These are phyloP conservation scores for Trichoderma brevicompactum DNA, from an alignment of 2,329 filamentous ascomycete species.

Conservation along the genomic window DNA sequence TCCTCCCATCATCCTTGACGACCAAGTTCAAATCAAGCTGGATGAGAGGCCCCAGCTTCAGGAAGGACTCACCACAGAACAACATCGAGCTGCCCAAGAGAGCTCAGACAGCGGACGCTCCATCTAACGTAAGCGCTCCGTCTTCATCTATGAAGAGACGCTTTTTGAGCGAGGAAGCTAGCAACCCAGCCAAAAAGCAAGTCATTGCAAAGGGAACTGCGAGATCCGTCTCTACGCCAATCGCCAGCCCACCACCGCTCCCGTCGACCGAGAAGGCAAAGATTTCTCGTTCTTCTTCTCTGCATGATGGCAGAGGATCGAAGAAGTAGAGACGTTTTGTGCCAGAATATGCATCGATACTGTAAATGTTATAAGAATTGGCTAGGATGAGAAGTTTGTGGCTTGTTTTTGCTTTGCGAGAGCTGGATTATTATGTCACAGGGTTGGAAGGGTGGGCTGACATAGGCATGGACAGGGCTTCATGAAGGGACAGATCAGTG, in stretches of 20 bases:
- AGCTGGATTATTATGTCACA: constrained; percentile 9
- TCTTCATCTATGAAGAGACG: constrained; percentile 7
- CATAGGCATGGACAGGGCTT: constrained; percentile 3
- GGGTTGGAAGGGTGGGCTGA: constrained; percentile 19
- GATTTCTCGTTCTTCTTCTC: not conserved
- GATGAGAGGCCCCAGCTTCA: not conserved
- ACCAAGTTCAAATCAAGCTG: constrained; percentile 5
- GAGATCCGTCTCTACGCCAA: constrained; percentile 5
- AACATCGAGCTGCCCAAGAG: not conserved
- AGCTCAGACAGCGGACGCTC: not conserved
- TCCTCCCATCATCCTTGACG: not conserved
- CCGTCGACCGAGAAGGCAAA: not conserved
- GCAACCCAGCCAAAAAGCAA: constrained; percentile 12
- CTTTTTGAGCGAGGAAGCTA: constrained; percentile 6
- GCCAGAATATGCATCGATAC: not conserved
- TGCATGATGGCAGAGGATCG: not conserved
- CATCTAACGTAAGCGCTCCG: not conserved
- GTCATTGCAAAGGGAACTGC: constrained; percentile 10
- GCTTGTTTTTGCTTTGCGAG: not conserved
- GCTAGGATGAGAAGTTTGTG: not conserved
- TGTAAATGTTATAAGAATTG: not conserved
- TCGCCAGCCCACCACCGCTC: not conserved
- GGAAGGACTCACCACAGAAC: not conserved
- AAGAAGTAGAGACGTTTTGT: not conserved
- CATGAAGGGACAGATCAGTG: not conserved